A percentile compares a stretch with the other conserved stretches of the same genome.
Conservation (phyloP, 805 yeast species). For the Kurtzmaniella fragi region DNA sequence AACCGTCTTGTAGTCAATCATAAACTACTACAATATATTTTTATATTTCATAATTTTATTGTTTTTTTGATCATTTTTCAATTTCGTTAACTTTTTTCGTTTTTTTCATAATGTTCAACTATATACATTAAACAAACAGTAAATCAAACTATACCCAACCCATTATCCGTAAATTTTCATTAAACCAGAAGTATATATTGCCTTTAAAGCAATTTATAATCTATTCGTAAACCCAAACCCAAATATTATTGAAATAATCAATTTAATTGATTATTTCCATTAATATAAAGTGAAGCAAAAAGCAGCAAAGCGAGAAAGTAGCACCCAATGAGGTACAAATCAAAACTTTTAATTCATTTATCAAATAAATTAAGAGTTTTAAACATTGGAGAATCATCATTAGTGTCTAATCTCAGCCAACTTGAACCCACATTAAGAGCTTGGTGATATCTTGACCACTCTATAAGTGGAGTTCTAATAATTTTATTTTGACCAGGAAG, state of each 20-base stretch:
- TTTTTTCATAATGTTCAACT: no score
- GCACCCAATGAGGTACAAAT: no score
- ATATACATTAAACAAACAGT: no score
- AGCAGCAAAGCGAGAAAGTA: not conserved
- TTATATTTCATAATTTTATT: no score
- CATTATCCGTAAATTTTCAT: no score
- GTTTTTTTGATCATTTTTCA: no score
- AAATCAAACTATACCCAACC: no score
- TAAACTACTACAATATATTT: no score
- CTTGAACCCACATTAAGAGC: conserved; percentile 19
- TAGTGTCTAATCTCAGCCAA: conserved; percentile 9
- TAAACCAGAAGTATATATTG: not conserved
- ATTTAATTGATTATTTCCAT: no score
- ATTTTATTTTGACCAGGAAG: conserved; percentile 32
- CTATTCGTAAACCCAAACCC: not conserved
- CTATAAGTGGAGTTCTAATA: conserved; percentile 28
- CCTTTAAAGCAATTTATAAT: not conserved
- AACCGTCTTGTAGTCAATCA: no score
- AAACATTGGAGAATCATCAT: conserved; percentile 12
- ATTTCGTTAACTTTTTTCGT: no score
- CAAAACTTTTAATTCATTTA: not conserved
- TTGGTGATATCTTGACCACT: conserved; percentile 35
- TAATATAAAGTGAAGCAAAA: no score
- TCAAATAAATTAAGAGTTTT: conserved; percentile 22
- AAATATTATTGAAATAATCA: not conserved